These are phyloP conservation scores for Lodderomyces metapsilosis DNA, from an alignment of 1,139 yeast species.

Conservation along the genomic window DNA sequence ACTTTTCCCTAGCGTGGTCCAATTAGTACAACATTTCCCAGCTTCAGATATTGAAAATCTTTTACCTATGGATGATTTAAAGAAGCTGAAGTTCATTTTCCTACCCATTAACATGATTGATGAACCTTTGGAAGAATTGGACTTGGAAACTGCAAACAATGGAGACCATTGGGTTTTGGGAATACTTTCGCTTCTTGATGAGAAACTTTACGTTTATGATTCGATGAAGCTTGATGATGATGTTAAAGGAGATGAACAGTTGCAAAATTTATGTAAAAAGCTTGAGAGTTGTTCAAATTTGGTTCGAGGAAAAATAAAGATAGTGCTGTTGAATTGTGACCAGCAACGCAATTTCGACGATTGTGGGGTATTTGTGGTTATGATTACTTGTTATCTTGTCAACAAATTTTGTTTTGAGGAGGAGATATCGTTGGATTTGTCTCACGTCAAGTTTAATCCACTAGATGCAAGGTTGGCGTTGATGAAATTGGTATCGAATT, in stretches of 20 bases:
- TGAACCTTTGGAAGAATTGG: constrained; percentile 18
- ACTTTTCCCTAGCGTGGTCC: constrained; percentile 40
- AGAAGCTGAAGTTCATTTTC: constrained; percentile 34
- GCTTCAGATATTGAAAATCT: constrained; percentile 25
- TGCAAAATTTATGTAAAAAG: constrained; percentile 22
- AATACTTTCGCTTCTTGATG: constrained; percentile 30
- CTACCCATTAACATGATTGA: constrained; percentile 42
- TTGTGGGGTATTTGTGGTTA: constrained; percentile 44
- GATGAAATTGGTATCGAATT: constrained; percentile 16
- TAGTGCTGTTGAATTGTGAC: constrained; percentile 33
- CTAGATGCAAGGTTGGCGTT: constrained; percentile 29
- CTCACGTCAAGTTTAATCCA: constrained; percentile 28
- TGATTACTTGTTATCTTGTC: constrained; percentile 39
- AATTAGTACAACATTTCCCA: constrained; percentile 40
- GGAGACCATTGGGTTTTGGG: constrained; percentile 50
- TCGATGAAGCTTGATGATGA: constrained; percentile 32
- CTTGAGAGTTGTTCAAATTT: constrained; percentile 23
- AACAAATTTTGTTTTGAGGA: constrained; percentile 21
- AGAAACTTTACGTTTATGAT: constrained; percentile 36
- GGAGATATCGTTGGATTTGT: constrained; percentile 25
- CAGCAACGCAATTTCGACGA: constrained; percentile 48
- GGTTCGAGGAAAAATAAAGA: constrained; percentile 18
- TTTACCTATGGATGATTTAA: constrained; percentile 33
- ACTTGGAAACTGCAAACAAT: constrained; percentile 31
- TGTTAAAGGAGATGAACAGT: constrained; percentile 16